Conservation (phyloP, 192 early-diverging fungal genomes). For the Dissophora ornata region DNA sequence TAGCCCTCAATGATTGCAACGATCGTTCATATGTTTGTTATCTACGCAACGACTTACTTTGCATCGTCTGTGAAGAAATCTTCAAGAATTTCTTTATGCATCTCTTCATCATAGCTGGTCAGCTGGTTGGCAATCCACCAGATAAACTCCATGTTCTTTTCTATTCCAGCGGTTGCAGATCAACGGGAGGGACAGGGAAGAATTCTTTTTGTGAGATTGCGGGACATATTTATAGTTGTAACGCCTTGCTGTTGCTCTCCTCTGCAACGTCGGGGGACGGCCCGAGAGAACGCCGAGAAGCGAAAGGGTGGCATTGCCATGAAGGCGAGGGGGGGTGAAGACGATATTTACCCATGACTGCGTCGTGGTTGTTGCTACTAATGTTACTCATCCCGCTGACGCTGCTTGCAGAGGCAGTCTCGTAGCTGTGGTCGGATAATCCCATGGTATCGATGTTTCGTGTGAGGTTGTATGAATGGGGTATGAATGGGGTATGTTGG, state of each 20-base stretch:
- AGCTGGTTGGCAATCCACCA: conserved; percentile 48
- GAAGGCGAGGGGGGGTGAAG: too few species aligned
- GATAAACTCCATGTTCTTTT: conserved; percentile 49
- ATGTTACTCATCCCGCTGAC: conserved; percentile 40
- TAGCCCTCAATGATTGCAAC: too few species aligned
- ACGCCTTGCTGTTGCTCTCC: too few species aligned
- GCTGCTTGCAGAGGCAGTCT: conserved; percentile 30
- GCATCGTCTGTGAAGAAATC: conserved; percentile 66
- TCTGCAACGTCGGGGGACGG: too few species aligned
- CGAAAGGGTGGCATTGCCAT: too few species aligned
- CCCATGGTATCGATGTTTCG: conserved; percentile 5
- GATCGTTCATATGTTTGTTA: too few species aligned
- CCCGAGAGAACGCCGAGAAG: too few species aligned
- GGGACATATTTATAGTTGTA: too few species aligned
- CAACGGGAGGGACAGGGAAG: conserved; percentile 14
- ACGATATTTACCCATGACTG: conserved; percentile 15
- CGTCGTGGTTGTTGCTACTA: conserved; percentile 43
- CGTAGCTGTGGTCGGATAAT: conserved; percentile 26
- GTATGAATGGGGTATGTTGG: too few species aligned
- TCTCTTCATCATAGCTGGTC: conserved; percentile 57
- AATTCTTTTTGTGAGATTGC: neutral
- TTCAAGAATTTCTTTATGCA: conserved; percentile 60
- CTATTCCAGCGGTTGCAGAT: conserved; percentile 1
- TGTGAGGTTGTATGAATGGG: too few species aligned
- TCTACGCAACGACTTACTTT: too few species aligned